Evolutionary conservation across 768 basidiomycete genomes (phyloP), one percentile per base, ranked within the genome.

Genomic region (Tricholoma hemisulphureum): DNA sequence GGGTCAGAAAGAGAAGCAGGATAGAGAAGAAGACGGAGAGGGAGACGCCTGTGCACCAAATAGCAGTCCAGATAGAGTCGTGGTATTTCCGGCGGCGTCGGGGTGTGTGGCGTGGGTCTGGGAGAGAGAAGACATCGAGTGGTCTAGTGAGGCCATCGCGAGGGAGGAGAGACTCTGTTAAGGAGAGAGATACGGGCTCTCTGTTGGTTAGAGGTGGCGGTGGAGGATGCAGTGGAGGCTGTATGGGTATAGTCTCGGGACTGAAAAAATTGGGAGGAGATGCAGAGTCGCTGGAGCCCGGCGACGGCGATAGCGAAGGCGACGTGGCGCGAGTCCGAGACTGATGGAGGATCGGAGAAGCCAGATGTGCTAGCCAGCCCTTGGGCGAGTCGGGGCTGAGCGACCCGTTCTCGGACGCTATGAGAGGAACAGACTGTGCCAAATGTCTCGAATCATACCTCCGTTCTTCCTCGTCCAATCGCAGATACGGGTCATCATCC

Each of bases 81-180:
- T 93, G 85, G 73, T 86, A 86, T 71, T 87, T 90, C 71, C 86
- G 80, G 55, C 85, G 83, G 29, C 78, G 75, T 57, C 83, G 77
- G 18, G 84, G 80, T n/a, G 80, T 75, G 62, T 88, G 83, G 45
- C 86, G 81, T 21, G 88, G 89, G 65, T 92, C 89, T 3, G 90
- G 91, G 13, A 93, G 78, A 24, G 84, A 84, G 71, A 93, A 93
- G 31, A 87, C 81, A 70, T 88, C 86, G 18, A 85, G 64, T 4
- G 87, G 83, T 49, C 87, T 80, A 20, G 82, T 71, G 41, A 75
- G 75, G 26, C 88, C 88, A 59, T 90, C 89, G 56, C 90, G 75
- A 16, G 89, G 91, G 6, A 93, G 77, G 6, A 93, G 76, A 3
- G 91, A 91, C 65, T 91, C 84, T 3, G 88, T 91, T n/a, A 93